Base-by-base conservation (phyloP, 2,329 filamentous ascomycete genomes). In the Colletotrichum cuscutae region DNA sequence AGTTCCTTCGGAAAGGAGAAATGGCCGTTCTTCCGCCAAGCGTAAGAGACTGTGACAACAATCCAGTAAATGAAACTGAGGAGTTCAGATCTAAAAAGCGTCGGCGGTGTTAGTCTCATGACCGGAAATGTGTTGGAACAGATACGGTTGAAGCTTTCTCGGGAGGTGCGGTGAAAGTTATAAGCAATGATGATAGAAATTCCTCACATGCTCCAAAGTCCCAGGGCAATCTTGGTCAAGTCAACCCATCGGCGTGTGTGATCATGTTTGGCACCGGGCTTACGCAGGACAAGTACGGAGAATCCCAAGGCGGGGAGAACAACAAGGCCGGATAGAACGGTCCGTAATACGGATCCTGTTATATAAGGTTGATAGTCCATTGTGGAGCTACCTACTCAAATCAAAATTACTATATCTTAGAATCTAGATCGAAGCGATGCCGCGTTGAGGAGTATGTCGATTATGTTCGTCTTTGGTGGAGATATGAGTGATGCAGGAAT, bases 191-290 rank as follows among this genome's bases (percentile, higher is more conserved):
- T 19, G 28, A 19, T 19, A 30, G 26, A 13, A 15, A 5, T 5
- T 8, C 13, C 67, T 65, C 37, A 70, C 67, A 35, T 1, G 1
- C 5, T 24, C 67, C 67, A 65, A 9, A 70, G 12, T 1, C 37
- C 42, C 4, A 58, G 22, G 22, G 30, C 67, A 19, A 15, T 26
- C 28, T 65, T 70, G 1, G 61, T 65, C 8, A 30, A 65, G 30
- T 70, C 61, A 0, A 70, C 67, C 67, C 67, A 70, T 52, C 61
- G 62, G 37, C 67, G 67, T 19, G 61, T 70, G 19, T 63, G 35
- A 1, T 70, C 67, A 26, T 65, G 67, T 5, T 19, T 37, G 19
- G 58, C 58, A 0, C 67, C 67, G 3, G 67, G 67, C 30, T 52
- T 65, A 22, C 67, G 60, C 22, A 65, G 7, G 22, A 65, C 19